Conservation (phyloP, 2,329 filamentous ascomycete species). For the Penicillium fuscoglaucum region DNA sequence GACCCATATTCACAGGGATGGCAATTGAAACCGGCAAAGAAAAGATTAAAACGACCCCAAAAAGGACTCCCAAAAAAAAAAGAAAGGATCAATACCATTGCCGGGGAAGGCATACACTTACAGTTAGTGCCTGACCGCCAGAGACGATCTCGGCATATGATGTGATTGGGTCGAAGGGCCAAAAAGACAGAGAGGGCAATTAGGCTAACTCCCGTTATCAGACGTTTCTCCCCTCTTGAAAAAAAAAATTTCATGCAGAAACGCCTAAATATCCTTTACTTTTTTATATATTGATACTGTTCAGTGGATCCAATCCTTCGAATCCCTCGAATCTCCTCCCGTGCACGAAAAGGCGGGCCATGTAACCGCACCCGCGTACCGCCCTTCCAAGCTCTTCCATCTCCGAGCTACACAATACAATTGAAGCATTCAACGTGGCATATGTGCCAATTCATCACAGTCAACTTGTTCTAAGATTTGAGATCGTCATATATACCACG, state of each 20-base stretch:
- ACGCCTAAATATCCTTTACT: conserved; percentile 1
- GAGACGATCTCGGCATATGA: conserved; percentile 5
- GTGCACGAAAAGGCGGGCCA: conserved; percentile 19
- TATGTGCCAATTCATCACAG: not conserved
- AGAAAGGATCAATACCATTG: not conserved
- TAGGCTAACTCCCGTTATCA: conserved; percentile 8
- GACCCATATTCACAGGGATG: not conserved
- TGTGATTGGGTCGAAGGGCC: conserved; percentile 8
- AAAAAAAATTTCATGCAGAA: conserved; percentile 6
- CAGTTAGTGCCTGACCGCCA: conserved; percentile 9
- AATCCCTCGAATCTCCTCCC: conserved; percentile 16
- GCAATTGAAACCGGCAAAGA: not conserved
- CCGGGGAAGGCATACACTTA: not conserved
- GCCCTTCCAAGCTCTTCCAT: conserved; percentile 14
- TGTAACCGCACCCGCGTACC: conserved; percentile 21
- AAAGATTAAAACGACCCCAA: not conserved
- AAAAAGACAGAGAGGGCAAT: not conserved
- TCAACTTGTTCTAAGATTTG: not conserved
- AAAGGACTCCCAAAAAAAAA: not conserved
- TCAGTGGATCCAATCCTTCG: conserved; percentile 1
- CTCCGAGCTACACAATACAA: conserved; percentile 4
- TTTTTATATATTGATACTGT: not conserved
- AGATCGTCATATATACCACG: conserved; percentile 7
- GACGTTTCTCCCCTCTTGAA: not conserved
- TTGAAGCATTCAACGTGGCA: not conserved